Base-by-base conservation (phyloP, 1,139 yeast genomes). In the Yamadazyma epiphylla region DNA sequence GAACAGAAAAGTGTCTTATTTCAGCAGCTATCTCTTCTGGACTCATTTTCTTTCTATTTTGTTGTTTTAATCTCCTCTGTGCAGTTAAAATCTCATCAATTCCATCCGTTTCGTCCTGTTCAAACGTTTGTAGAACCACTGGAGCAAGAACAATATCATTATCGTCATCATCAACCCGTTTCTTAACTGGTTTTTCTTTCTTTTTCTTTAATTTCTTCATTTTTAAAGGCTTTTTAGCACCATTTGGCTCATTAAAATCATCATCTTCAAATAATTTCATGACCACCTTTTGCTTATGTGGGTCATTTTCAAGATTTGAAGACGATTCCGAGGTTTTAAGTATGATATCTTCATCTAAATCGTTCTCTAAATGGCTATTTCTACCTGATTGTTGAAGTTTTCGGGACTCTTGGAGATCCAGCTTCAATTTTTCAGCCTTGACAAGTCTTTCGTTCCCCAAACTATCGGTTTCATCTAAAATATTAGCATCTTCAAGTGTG, bases 401-500 rank as follows among this genome's bases (percentile, higher is more conserved):
- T 14, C 11, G 10, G 15, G n/a, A 14, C 15, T 7, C n/a, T n/a
- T n/a, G n/a, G n/a, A 50, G 53, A 12, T 54, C 47, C 31, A 33
- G 42, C 20, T 55, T 61, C 12, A 43, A 64, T 19, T 48, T 49
- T 12, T 37, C 38, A 28, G 60, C 53, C 19, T 58, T 60, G 1
- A 54, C 45, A 27, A 79, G 44, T 15, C 45, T 33, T 5, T 62
- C 68, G 35, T 76, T 73, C 24, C 61, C 71, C 27, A 80, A 56
- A 2, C 69, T 76, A 22, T 68, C 78, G 20, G 59, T 67, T 2
- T 71, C 78, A 22, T 69, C 77, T 15, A 74, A 43, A 3, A 84
- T 56, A 5, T 63, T 62, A 1, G 61, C 51, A 38, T 87, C 96
- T 33, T 80, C 74, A 27, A 86, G 58, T 0, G 91, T 84, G 31